Evolutionary conservation across 495 filamentous ascomycete genomes (phyloP), one percentile per base, ranked within the genome.

Genomic region (Aspergillus sclerotioniger): DNA sequence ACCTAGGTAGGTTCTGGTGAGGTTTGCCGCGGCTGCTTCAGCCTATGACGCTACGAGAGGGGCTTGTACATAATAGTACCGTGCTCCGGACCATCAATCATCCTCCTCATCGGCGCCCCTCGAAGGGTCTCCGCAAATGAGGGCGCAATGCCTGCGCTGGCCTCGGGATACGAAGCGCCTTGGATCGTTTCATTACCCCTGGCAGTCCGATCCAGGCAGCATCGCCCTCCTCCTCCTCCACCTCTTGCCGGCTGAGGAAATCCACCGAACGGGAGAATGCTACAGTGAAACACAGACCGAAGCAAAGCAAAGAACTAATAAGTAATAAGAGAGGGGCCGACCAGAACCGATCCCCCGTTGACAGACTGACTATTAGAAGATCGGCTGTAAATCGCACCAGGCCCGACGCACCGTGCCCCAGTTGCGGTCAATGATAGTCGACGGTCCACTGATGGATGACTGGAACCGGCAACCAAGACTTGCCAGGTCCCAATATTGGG

Each of bases 361-460:
- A 50, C 47, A 50, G 47, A 50, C 25, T 50, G 28, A 50, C 47
- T 50, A 50, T 50, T 50, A 16, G 31, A 50, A 33, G 56, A 58
- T 53, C 56, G 56, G 50, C 56, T 47, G 50, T 37, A 17, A 45
- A 52, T 52, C 53, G 29, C 45, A 58, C 49, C 41, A 49, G 39
- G 15, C 37, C 20, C 29, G 48, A 52, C 44, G 56, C 28, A 58
- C 48, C 37, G 28, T 58, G 16, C 25, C 56, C 49, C 49, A 37
- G 45, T 37, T 41, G 32, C 51, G 41, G 51, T 53, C 48, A 58
- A 45, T 58, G 56, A 58, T 53, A 53, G 50, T 53, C 41, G 47
- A 37, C 20, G 49, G 48, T 19, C 59, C 61, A 59, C 56, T 41
- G 28, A 54, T 53, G 50, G 35, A 49, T 59, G 53, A 57, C 53